Conservation (phyloP, 1,284 basidiomycete species). For the Heterobasidion occidentale region DNA sequence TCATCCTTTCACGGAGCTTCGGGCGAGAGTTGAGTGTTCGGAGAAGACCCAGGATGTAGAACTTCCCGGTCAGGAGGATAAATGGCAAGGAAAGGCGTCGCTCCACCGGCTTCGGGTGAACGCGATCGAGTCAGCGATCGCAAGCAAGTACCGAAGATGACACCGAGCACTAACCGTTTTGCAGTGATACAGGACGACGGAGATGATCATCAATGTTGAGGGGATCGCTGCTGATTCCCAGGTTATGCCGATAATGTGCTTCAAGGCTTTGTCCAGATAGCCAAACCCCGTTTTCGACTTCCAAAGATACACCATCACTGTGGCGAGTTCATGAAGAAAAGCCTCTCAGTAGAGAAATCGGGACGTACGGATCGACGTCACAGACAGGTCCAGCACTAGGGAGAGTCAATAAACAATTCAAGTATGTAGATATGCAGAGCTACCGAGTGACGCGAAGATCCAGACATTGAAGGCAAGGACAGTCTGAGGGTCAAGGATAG, state of each 20-base stretch:
- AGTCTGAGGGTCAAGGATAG: slow-evolving; percentile 18
- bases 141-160: neutral
- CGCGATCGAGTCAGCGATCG: neutral
- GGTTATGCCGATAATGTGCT: slow-evolving; percentile 35
- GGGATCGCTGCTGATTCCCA: slow-evolving; percentile 42
- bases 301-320: slow-evolving; percentile 36
- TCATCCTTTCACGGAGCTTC: slow-evolving; percentile 30
- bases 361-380: slow-evolving; percentile 33
- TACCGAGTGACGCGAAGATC: slow-evolving; percentile 32
- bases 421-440: neutral
- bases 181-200: slow-evolving; percentile 32
- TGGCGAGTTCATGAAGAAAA: neutral
- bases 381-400: slow-evolving; percentile 29
- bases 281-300: slow-evolving; percentile 33
- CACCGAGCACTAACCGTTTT: slow-evolving; percentile 22
- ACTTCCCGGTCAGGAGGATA: slow-evolving; percentile 39
- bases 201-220: slow-evolving; percentile 32
- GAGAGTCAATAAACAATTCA: neutral
- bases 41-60: slow-evolving; percentile 40
- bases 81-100: slow-evolving; percentile 41
- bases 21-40: slow-evolving; percentile 37
- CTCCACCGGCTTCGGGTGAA: slow-evolving; percentile 16
- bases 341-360: too few species aligned
- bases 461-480: slow-evolving; percentile 33
- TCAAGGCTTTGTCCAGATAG: slow-evolving; percentile 33